Evolutionary conservation across 2,329 filamentous ascomycete species (phyloP), one percentile per base, ranked within the genome.

Genomic region (Helotiales sp.): DNA sequence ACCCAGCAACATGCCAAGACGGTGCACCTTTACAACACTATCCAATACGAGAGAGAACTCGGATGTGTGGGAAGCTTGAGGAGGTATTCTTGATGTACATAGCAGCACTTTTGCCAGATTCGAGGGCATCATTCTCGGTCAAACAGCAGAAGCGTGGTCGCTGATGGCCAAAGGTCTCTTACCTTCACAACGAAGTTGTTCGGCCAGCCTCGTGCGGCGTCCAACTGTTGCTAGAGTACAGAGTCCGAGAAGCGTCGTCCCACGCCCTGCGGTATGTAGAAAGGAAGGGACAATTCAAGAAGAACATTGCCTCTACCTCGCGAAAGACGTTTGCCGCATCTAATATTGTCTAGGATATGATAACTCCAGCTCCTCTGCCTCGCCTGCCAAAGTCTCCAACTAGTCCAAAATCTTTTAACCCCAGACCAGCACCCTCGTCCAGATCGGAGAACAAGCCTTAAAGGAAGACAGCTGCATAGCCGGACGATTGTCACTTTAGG

Each of bases 81-180:
- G 17, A 49, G 29, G 33, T 24, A n/a, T 33, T 34, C 53, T 55
- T 44, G 27, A 52, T 58, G 52, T 61, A 55, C 36, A 61, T 57
- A 59, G 33, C 46, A 54, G 24, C 30, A 49, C 25, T 60, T 59
- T 57, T 54, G 55, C 51, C 57, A 55, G 58, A 61, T 48, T 58
- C 38, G 42, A 56, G 55, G 60, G 56, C 58, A 33, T 60, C 58
- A 58, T 52, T 55, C 56, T 60, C 42, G 58, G 58, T 33, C 55
- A 54, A 52, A 58, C 27, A 55, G 27, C 24, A 24, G 40, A 25
- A 25, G 19, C 19, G 24, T 44, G 10, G 22, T 44, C 40, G 40
- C 40, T 24, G 40, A 44, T 24, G 40, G 40, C 40, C n/a, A 44
- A 27, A 24, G 40, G 27, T 44, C 40, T 44, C 40, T 5, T 24